Evolutionary conservation across 305 asterid species (phyloP).

Genomic region (Fraxinus angustifolia): DNA sequence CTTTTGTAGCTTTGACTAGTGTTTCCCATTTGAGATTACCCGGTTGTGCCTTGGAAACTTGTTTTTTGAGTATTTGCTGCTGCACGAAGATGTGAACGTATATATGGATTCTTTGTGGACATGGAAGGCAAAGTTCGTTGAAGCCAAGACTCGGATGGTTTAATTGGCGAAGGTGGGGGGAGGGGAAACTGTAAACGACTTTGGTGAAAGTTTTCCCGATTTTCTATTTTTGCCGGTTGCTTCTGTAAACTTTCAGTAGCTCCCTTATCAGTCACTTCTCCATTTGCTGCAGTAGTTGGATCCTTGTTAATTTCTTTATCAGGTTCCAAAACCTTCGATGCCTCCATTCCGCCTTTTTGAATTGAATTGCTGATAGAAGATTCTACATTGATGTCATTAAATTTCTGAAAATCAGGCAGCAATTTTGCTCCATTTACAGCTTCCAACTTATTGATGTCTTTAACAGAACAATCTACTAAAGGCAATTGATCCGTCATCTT

Average conservation of each 20-base stretch:
- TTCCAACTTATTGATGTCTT: constrained; percentile 24
- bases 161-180: constrained; percentile 63
- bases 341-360: constrained; percentile 6
- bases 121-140: constrained; percentile 59
- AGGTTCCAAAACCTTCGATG: constrained; percentile 17
- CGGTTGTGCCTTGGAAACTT: constrained; percentile 18
- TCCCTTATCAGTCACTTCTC: constrained; percentile 2
- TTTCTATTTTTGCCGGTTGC: constrained; percentile 1
- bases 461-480: constrained; percentile 20
- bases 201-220: background rate
- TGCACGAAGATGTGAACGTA: constrained; percentile 26
- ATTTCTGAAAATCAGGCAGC: constrained; percentile 13
- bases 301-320: background rate
- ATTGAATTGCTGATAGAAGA: background rate
- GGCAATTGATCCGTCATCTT: constrained; percentile 19
- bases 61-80: constrained; percentile 22
- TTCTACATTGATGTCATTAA: background rate
- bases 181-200: constrained; percentile 10
- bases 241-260: constrained; percentile 16
- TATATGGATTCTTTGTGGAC: constrained; percentile 27
- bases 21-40: constrained; percentile 44
- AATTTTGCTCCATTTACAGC: constrained; percentile 4
- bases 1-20: constrained; percentile 39
- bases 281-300: constrained; percentile 1
- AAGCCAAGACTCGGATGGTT: constrained; percentile 83